Evolutionary conservation across 768 basidiomycete species (phyloP), one percentile per base, ranked within the genome.

Genomic region (Xerocomellus intermedius): DNA sequence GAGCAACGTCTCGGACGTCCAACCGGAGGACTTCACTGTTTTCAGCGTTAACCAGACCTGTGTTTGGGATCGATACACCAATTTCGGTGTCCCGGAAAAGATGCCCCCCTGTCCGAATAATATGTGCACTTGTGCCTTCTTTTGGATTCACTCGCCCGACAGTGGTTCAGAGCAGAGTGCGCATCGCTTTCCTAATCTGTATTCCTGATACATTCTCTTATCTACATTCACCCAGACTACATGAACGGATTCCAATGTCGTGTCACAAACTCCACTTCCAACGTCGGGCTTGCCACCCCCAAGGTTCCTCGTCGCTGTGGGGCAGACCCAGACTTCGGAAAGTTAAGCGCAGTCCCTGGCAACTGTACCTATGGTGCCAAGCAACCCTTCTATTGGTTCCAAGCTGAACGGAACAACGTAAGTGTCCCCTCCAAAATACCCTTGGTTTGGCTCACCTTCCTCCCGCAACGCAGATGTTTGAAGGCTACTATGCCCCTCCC

Each of bases 321-420:
- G 0, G 75, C 77, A 8, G 86, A 91, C 55, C 75, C 78, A 0
- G 63, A 64, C 0, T 79, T 80, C 60, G 64, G 72, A 24, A 82
- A 77, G 59, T 59, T 68, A 3, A 53, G 74, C 21, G 72, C 77
- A 1, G 70, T 72, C 16, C 81, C 79, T 3, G 79, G 77, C 1
- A 89, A 89, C 64, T 89, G 87, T 68, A 89, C 87, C 2, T 86
- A 82, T 56, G 87, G 87, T 30, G 82, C 86, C 16, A 87, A 88
- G 61, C 78, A 80, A 48, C 86, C 86, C 0, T 75, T 86, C 51
- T 88, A 87, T 64, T 89, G 87, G 87, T 80, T 79, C 69, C 83
- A 87, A 62, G 62, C 63, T 2, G 82, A 87, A 59, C 63, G 71
- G 28, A 87, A 87, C 66, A 87, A 85, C 52, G 86, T 85, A 44